Base-by-base conservation (phyloP, 768 basidiomycete species). In the Pulveroboletus sp. region DNA sequence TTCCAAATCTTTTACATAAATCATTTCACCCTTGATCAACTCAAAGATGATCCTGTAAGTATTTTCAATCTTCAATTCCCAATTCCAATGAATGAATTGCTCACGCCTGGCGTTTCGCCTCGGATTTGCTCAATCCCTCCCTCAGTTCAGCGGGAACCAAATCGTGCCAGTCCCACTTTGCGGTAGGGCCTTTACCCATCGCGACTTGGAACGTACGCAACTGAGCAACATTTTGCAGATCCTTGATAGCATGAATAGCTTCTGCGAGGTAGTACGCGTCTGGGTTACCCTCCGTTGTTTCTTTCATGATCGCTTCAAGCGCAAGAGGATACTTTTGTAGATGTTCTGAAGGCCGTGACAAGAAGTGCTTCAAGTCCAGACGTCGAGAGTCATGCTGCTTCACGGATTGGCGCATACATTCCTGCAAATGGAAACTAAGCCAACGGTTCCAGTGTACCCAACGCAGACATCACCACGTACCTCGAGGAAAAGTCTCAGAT, bases 21-120 rank as follows among this genome's bases (percentile, higher is more conserved):
- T 82, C 91, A 95, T 95, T 67, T 96, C 93, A 55, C 89, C 89
- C 67, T 95, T 90, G 67, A 96, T 95, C 54, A 95, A 68, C 72
- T 96, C 93, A 61, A 94, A 96, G 44, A 95, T 93, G 60, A 93
- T 83, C 39, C 91, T 93, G 56, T 33, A 39, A 51, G 18, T 0
- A n/a, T 10, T 14, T 52, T 50, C 18, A 50, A 27, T 45, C 30
- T 33, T 46, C 49, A 18, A 12, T 15, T 6, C 10, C 10, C 14
- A 15, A 39, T 36, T 48, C 43, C 36, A 31, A 47, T n/a, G 28
- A 21, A 51, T 9, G 14, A 21, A 15, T 4, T 35, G 69, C 89
- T 68, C 65, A 93, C 91, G 84, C 78, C 69, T 95, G 93, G 31
- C 91, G 80, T 65, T 91, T 91, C 17, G 78, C 73, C 62, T 92